These are phyloP conservation scores for Umbelopsis vinacea DNA, from an alignment of 192 early-diverging fungal species.

Conservation along the genomic window DNA sequence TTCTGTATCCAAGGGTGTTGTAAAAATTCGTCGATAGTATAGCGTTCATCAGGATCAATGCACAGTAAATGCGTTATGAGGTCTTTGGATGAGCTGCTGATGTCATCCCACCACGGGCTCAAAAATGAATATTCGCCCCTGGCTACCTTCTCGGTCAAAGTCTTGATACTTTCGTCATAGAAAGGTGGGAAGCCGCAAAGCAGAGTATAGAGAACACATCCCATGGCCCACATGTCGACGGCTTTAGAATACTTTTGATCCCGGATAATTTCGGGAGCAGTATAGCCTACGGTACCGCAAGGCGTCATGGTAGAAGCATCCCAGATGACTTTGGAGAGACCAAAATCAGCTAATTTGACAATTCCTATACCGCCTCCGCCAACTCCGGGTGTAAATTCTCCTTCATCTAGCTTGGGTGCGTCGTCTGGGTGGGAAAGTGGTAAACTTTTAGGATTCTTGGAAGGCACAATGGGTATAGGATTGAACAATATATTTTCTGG, in stretches of 20 bases:
- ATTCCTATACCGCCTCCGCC: slow-evolving; percentile 84
- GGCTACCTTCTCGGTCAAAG: slow-evolving; percentile 84
- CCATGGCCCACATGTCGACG: slow-evolving; percentile 88
- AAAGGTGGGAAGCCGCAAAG: slow-evolving; percentile 84
- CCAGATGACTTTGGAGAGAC: slow-evolving; percentile 86
- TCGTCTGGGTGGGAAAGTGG: slow-evolving; percentile 55
- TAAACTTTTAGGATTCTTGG: slow-evolving; percentile 29
- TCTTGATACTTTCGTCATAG: slow-evolving; percentile 79
- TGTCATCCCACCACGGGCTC: slow-evolving; percentile 91
- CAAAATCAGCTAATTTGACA: slow-evolving; percentile 91
- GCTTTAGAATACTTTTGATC: slow-evolving; percentile 79
- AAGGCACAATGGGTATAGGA: slow-evolving; percentile 66
- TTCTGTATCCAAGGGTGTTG: slow-evolving; percentile 73
- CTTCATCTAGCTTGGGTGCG: slow-evolving; percentile 75
- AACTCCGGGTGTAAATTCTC: slow-evolving; percentile 68
- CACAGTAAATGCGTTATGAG: slow-evolving; percentile 68
- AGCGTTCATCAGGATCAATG: slow-evolving; percentile 71
- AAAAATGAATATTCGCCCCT: slow-evolving; percentile 85
- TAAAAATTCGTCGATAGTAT: slow-evolving; percentile 82
- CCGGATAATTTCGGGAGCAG: slow-evolving; percentile 90
- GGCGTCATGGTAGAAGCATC: slow-evolving; percentile 85
- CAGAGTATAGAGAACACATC: slow-evolving; percentile 85
- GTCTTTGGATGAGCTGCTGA: slow-evolving; percentile 75
- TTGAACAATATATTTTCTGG: slow-evolving; percentile 88
- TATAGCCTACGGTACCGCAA: slow-evolving; percentile 92